Percentiles rank a stretch among this genome's conserved stretches.
Conservation (phyloP, 306 rosid genomes). For the Malus sylvestris region DNA sequence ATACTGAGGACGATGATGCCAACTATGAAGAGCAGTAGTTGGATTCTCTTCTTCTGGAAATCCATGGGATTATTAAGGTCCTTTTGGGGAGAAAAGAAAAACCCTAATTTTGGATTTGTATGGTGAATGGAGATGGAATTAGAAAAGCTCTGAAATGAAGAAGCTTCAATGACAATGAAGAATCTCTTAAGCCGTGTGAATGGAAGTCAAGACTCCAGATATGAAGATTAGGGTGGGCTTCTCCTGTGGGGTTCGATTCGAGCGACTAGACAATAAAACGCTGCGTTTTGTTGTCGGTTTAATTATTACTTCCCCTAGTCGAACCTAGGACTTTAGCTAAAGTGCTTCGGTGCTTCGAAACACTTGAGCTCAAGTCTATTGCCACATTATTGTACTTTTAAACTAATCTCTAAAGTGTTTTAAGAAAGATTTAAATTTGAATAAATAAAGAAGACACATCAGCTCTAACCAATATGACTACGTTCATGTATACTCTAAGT, state of each 20-base stretch:
- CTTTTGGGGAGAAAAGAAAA: not conserved
- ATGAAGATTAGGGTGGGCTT: not conserved
- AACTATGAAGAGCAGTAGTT: conserved; percentile 27
- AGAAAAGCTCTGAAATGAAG: not conserved
- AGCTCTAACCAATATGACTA: too few species aligned
- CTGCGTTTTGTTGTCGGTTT: not conserved
- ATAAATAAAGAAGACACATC: too few species aligned
- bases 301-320: too few species aligned
- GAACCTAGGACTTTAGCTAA: too few species aligned
- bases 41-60: conserved; percentile 53
- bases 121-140: not conserved
- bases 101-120: not conserved
- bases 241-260: not conserved
- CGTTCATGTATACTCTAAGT: too few species aligned
- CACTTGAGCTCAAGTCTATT: too few species aligned
- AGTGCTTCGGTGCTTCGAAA: too few species aligned
- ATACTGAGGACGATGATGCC: conserved; percentile 61
- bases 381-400: too few species aligned
- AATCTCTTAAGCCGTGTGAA: conserved; percentile 5
- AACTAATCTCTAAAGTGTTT: too few species aligned
- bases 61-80: conserved; percentile 31
- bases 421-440: too few species aligned
- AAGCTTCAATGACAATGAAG: conserved; percentile 24
- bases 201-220: not conserved
- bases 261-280: not conserved